These are phyloP conservation scores for Aureobasidium sp. DNA, from an alignment of 2,329 filamentous ascomycete genomes.

Conservation along the genomic window DNA sequence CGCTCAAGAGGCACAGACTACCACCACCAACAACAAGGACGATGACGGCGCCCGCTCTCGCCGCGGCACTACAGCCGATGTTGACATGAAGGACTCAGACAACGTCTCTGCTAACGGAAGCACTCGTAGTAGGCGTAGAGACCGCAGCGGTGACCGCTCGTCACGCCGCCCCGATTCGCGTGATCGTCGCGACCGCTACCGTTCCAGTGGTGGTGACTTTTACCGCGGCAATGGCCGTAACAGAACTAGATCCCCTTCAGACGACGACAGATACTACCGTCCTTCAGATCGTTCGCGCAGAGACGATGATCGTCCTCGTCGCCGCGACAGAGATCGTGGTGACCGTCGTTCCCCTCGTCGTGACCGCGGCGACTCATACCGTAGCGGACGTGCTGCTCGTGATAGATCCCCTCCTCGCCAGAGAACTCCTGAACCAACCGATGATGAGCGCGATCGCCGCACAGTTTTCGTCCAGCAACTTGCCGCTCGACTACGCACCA, in stretches of 20 bases:
- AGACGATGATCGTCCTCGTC: slow-evolving; percentile 48
- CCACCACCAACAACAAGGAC: slow-evolving; percentile 29
- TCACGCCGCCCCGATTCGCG: slow-evolving; percentile 11
- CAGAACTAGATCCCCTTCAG: slow-evolving; percentile 28
- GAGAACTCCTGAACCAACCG: slow-evolving; percentile 66
- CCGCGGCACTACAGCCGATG: not conserved
- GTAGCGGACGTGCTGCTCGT: slow-evolving; percentile 50
- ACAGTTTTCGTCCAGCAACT: slow-evolving; percentile 99
- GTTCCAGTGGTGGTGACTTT: slow-evolving; percentile 27
- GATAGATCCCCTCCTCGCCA: slow-evolving; percentile 45
- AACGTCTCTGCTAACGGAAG: slow-evolving; percentile 32
- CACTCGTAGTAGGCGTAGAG: slow-evolving; percentile 23
- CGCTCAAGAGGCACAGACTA: slow-evolving; percentile 50
- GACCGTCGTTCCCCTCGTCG: slow-evolving; percentile 40
- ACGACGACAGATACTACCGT: slow-evolving; percentile 30
- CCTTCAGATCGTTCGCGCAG: slow-evolving; percentile 39
- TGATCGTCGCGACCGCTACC: slow-evolving; percentile 17
- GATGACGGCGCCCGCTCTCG: slow-evolving; percentile 20
- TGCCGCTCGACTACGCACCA: slow-evolving; percentile 83
- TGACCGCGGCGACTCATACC: slow-evolving; percentile 59
- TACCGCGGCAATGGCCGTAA: slow-evolving; percentile 28
- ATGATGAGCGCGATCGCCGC: slow-evolving; percentile 92
- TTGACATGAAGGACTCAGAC: slow-evolving; percentile 16
- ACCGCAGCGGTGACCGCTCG: slow-evolving; percentile 18
- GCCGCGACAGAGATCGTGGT: slow-evolving; percentile 32